Conservation (phyloP, 2,329 filamentous ascomycete genomes). For the Aspergillus thermomutatus region DNA sequence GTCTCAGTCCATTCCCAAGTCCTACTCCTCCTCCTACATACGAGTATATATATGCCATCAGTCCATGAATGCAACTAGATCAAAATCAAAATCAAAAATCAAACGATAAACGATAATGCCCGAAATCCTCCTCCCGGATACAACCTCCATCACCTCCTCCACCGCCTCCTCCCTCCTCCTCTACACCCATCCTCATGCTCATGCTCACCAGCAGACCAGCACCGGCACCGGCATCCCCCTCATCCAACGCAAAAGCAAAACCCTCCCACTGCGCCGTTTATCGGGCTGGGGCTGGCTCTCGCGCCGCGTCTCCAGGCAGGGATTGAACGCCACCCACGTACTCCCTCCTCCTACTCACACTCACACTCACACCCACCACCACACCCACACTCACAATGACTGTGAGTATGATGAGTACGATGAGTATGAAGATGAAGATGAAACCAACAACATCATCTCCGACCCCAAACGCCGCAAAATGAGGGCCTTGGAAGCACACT, state of each 20-base stretch:
- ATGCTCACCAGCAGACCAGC: no score
- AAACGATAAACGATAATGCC: no score
- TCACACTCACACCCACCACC: neutral
- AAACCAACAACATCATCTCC: neutral
- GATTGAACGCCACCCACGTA: neutral
- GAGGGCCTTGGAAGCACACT: neutral
- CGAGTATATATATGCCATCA: no score
- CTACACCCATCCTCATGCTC: no score
- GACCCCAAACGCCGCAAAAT: neutral
- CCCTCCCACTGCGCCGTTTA: neutral
- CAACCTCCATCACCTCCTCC: neutral
- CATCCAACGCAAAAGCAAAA: neutral
- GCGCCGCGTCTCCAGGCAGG: constrained; percentile 1
- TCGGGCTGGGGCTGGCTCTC: constrained; percentile 6
- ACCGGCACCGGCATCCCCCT: no score
- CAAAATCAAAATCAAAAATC: no score
- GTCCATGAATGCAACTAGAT: no score
- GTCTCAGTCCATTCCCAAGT: no score
- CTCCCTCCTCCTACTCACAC: no score
- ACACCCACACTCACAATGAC: neutral
- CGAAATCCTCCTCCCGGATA: constrained; percentile 2
- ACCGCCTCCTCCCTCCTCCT: neutral
- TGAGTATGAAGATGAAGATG: no score
- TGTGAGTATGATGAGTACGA: no score
- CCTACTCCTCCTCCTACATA: no score